Evolutionary conservation across 2,329 filamentous ascomycete species (phyloP).

Genomic region (Ampelomyces quisqualis): DNA sequence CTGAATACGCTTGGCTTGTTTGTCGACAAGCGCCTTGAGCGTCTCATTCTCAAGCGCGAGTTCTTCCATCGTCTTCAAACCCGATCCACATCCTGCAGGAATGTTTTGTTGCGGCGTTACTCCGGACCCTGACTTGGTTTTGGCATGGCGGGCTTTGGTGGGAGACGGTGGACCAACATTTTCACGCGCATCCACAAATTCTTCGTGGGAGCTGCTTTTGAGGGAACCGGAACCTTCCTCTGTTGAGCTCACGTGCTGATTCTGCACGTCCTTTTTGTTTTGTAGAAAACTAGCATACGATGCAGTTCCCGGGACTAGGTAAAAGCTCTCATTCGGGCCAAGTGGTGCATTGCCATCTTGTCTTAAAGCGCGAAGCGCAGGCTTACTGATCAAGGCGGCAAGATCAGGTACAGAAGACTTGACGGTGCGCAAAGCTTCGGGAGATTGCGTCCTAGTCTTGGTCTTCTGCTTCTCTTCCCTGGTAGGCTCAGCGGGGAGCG

Average conservation of each 20-base stretch:
- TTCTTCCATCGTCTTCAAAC: slow-evolving; percentile 77
- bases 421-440: slow-evolving; percentile 34
- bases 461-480: slow-evolving; percentile 23
- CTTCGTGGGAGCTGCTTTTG: slow-evolving; percentile 55
- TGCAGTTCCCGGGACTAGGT: slow-evolving; percentile 90
- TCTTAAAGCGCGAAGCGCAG: slow-evolving; percentile 75
- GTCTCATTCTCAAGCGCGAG: slow-evolving; percentile 84
- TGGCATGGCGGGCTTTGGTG: slow-evolving; percentile 39
- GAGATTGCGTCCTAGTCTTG: slow-evolving; percentile 27
- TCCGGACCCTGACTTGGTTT: slow-evolving; percentile 11
- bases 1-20: slow-evolving; percentile 81
- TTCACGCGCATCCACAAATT: slow-evolving; percentile 86
- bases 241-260: slow-evolving; percentile 20
- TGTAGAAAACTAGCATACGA: slow-evolving; percentile 86
- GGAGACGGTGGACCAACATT: slow-evolving; percentile 55
- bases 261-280: slow-evolving; percentile 27
- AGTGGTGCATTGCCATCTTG: slow-evolving; percentile 60
- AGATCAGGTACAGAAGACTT: slow-evolving; percentile 68
- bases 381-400: slow-evolving; percentile 78
- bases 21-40: slow-evolving; percentile 81
- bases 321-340: slow-evolving; percentile 61
- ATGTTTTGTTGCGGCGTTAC: slow-evolving; percentile 33
- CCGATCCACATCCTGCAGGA: slow-evolving; percentile 37
- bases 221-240: slow-evolving; percentile 44
- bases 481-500: slow-evolving; percentile 31